Percentiles rank a stretch among this genome's conserved stretches.
Conservation (phyloP, 2,329 filamentous ascomycete genomes). For the Beauveria caledonica region DNA sequence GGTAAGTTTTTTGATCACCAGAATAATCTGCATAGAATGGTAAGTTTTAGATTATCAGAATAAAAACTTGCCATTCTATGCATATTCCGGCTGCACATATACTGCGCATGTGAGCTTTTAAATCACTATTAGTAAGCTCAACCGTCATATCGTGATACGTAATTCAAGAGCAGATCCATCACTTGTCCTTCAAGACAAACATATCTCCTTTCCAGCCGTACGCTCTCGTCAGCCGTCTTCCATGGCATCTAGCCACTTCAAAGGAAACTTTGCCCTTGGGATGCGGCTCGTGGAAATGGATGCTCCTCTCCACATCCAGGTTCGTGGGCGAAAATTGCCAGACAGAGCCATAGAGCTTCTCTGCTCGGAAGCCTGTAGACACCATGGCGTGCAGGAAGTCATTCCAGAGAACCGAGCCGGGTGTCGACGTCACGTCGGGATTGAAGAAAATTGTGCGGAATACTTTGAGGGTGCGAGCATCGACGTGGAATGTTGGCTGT, state of each 20-base stretch:
- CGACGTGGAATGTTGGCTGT: conserved; percentile 18
- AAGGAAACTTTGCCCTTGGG: conserved; percentile 44
- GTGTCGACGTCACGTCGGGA: conserved; percentile 24
- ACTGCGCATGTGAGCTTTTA: too few species aligned
- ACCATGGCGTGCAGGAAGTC: conserved; percentile 47
- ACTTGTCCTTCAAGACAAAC: conserved; percentile 26
- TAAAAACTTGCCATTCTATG: too few species aligned
- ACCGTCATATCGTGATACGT: too few species aligned
- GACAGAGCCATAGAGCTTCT: conserved; percentile 52
- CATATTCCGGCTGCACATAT: too few species aligned
- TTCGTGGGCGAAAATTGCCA: conserved; percentile 47
- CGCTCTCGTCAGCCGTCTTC: conserved; percentile 37
- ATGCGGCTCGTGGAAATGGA: conserved; percentile 56
- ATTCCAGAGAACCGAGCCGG: conserved; percentile 42
- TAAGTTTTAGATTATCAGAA: too few species aligned
- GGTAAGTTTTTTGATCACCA: too few species aligned
- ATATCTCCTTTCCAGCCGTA: conserved; percentile 43
- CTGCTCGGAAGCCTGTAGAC: conserved; percentile 38
- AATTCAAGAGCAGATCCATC: background rate
- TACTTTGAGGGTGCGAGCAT: conserved; percentile 25
- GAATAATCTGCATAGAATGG: too few species aligned
- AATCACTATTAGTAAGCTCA: too few species aligned
- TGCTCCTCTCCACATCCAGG: conserved; percentile 36
- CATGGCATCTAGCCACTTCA: conserved; percentile 35
- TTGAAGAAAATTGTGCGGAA: conserved; percentile 36